Evolutionary conservation across 176 grass and related monocot species (phyloP).

Genomic region (Oryza australiensis): DNA sequence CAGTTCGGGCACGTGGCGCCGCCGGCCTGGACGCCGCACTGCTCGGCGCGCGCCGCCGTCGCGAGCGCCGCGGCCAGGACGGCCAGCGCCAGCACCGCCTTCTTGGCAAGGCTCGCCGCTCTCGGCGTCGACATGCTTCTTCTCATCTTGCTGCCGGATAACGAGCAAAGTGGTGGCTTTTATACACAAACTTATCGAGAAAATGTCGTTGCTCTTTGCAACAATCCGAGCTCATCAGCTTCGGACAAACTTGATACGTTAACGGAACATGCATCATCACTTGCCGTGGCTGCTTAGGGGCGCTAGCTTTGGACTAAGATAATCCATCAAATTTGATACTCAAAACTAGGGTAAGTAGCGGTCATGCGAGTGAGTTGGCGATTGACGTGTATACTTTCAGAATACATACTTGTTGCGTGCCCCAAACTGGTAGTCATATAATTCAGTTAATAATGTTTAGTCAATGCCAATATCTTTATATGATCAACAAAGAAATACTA

Average conservation of each 20-base stretch:
- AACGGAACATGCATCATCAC: neutral
- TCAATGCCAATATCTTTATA: neutral
- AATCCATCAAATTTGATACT: neutral
- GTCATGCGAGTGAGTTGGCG: neutral
- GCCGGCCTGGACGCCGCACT: slow-evolving; percentile 35
- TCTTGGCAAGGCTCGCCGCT: neutral
- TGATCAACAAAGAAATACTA: neutral
- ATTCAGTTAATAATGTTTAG: neutral
- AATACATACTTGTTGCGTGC: neutral
- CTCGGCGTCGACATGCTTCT: neutral
- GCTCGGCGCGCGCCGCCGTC: neutral
- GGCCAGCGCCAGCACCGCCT: neutral
- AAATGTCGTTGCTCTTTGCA: neutral
- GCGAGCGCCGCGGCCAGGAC: neutral
- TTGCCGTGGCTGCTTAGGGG: neutral
- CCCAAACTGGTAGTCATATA: neutral
- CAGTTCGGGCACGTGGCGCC: slow-evolving; percentile 22
- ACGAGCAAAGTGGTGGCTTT: neutral
- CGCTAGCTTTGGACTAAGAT: too few relatives aligned
- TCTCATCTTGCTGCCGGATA: neutral
- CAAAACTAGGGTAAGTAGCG: neutral
- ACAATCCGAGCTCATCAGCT: neutral
- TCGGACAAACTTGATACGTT: neutral
- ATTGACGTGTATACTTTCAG: neutral
- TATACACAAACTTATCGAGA: neutral